A percentile compares a stretch with the other conserved stretches of the same genome.
phyloP scores from a whole-genome alignment of 495 filamentous ascomycete species.

The Penicillium ochrochloron region DNA sequence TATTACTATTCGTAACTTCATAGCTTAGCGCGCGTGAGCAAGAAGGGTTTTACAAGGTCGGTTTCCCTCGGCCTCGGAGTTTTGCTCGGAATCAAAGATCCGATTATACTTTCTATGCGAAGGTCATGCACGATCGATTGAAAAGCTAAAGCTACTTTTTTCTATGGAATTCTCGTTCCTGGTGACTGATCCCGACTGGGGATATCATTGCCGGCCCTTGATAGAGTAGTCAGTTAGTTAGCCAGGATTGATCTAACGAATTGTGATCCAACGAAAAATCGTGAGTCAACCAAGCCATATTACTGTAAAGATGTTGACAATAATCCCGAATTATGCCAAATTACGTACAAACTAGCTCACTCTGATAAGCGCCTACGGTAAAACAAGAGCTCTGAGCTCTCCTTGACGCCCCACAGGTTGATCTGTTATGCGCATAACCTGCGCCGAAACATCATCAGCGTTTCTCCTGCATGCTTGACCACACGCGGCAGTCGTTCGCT shows the following conservation, averaged over 20 bases:
- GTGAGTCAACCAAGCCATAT: background rate
- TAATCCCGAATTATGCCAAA: constrained; percentile 17
- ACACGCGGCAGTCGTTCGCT: constrained; percentile 12
- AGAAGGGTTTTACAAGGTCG: constrained; percentile 9
- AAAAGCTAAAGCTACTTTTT: background rate
- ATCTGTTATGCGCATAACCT: constrained; percentile 6
- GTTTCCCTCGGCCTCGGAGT: constrained; percentile 9
- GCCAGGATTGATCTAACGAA: too few relatives aligned
- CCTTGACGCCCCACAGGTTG: constrained; percentile 13
- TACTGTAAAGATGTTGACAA: background rate
- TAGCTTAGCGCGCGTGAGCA: constrained; percentile 9
- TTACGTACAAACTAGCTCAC: constrained; percentile 14
- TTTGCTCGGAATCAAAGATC: background rate
- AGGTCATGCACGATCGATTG: constrained; percentile 1
- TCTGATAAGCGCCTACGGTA: background rate
- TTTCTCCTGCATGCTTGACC: constrained; percentile 19
- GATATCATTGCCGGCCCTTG: background rate
- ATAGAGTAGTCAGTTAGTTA: too few relatives aligned
- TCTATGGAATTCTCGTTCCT: background rate
- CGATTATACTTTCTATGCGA: background rate
- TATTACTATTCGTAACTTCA: constrained; percentile 1
- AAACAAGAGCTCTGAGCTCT: constrained; percentile 9
- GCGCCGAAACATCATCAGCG: constrained; percentile 6
- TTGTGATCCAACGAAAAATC: too few relatives aligned
- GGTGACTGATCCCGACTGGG: background rate